phyloP scores from a whole-genome alignment of 345 rosid genomes.

The Salix caprea region DNA sequence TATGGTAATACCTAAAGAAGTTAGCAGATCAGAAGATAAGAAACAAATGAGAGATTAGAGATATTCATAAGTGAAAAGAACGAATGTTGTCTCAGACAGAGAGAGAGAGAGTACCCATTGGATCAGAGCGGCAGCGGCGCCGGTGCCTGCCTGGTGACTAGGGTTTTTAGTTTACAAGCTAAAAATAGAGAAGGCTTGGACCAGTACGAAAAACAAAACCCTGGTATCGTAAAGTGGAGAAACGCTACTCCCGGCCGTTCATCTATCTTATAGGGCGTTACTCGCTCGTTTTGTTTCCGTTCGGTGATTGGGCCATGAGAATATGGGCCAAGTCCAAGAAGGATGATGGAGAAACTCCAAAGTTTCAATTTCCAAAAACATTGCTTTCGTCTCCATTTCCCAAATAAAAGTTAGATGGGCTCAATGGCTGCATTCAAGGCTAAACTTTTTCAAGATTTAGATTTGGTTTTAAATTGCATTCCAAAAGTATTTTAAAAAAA shows the following conservation, averaged over 20 bases:
- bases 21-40: not conserved
- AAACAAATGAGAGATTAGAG: not conserved
- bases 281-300: not conserved
- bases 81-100: not conserved
- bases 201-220: not conserved
- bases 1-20: not conserved
- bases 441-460: too few relatives aligned
- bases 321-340: not conserved
- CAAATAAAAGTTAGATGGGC: too few relatives aligned
- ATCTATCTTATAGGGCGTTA: not conserved
- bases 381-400: not conserved
- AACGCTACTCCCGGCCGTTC: not conserved
- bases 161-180: not conserved
- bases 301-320: not conserved
- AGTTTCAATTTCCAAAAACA: not conserved
- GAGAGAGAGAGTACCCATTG: slow-evolving; percentile 14
- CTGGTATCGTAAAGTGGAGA: not conserved
- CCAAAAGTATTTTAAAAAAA: too few relatives aligned
- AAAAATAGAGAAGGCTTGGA: not conserved
- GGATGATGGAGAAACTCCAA: not conserved
- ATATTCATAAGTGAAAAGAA: not conserved
- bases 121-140: not conserved
- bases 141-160: not conserved
- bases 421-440: too few relatives aligned
- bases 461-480: too few relatives aligned